These are phyloP conservation scores for Starmerella stigmatis DNA, from an alignment of 805 yeast genomes.

Conservation along the genomic window DNA sequence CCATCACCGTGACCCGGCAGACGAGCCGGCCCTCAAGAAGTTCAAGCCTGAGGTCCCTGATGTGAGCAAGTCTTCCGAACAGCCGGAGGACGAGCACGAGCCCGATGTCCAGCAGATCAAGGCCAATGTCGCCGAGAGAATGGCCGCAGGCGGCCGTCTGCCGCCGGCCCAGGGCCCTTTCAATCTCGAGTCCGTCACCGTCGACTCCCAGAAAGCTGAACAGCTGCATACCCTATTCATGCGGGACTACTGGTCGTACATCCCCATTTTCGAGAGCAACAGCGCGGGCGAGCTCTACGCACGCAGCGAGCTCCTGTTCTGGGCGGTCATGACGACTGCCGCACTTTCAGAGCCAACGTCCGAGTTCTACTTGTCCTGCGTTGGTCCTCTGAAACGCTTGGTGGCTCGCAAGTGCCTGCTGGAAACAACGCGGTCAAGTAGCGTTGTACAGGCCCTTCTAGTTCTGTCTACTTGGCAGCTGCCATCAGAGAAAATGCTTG, in stretches of 20 bases:
- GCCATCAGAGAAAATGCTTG: conserved; percentile 84
- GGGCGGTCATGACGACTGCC: conserved; percentile 85
- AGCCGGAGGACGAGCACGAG: conserved; percentile 8
- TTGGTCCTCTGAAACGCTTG: conserved; percentile 68
- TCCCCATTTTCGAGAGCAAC: conserved; percentile 66
- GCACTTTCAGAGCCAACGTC: conserved; percentile 83
- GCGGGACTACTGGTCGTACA: conserved; percentile 54
- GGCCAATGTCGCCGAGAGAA: conserved; percentile 18
- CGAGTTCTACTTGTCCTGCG: conserved; percentile 59
- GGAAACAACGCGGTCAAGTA: conserved; percentile 85
- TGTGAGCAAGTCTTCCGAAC: not conserved
- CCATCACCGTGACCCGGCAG: no score
- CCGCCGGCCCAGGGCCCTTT: conserved; percentile 22
- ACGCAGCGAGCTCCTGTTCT: conserved; percentile 74
- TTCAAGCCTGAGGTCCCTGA: not conserved
- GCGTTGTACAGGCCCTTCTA: conserved; percentile 79
- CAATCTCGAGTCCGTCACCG: conserved; percentile 56
- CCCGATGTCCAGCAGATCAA: conserved; percentile 12
- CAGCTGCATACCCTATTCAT: conserved; percentile 64
- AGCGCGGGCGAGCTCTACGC: conserved; percentile 67
- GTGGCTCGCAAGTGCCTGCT: conserved; percentile 92
- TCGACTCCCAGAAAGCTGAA: conserved; percentile 57
- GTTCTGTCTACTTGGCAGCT: conserved; percentile 86
- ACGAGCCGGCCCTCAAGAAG: not conserved
- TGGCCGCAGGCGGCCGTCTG: conserved; percentile 20